A percentile compares a stretch with the other conserved stretches of the same genome.
These are phyloP conservation scores for Cladophialophora yegresii DNA, from an alignment of 2,329 filamentous ascomycete species.

Conservation along the genomic window DNA sequence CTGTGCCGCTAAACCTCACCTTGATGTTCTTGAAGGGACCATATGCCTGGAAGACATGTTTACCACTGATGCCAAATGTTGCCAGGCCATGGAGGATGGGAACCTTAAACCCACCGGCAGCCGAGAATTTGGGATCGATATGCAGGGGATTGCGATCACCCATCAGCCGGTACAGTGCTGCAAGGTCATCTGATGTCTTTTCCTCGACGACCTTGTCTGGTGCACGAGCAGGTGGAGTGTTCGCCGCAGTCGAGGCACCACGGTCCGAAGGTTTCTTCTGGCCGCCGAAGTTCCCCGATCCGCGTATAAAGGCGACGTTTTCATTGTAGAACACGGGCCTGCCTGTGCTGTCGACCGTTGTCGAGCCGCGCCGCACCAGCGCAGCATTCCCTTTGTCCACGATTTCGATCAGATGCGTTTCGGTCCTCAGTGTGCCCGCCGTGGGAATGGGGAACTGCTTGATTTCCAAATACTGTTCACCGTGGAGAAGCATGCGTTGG, in stretches of 20 bases:
- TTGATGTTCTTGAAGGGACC: constrained; percentile 88
- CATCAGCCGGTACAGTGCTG: constrained; percentile 86
- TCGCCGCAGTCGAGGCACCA: constrained; percentile 75
- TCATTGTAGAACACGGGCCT: constrained; percentile 98
- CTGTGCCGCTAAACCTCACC: constrained; percentile 83
- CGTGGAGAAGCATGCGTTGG: constrained; percentile 98
- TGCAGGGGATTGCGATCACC: constrained; percentile 97
- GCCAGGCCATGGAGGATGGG: constrained; percentile 95
- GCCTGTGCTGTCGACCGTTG: constrained; percentile 79
- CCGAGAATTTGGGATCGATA: constrained; percentile 90
- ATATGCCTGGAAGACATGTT: constrained; percentile 82
- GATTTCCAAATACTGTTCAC: constrained; percentile 96
- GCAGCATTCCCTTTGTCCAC: constrained; percentile 93
- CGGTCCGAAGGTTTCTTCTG: constrained; percentile 75
- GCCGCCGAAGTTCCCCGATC: constrained; percentile 86
- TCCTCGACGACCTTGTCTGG: constrained; percentile 84
- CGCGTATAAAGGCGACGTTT: constrained; percentile 86
- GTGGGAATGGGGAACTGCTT: constrained; percentile 85
- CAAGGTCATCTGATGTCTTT: constrained; percentile 85
- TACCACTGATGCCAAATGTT: constrained; percentile 87
- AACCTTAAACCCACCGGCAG: constrained; percentile 88
- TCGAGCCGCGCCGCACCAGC: constrained; percentile 77
- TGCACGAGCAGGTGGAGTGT: constrained; percentile 74
- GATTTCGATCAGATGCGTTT: constrained; percentile 72
- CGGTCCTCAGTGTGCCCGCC: constrained; percentile 30